These are phyloP conservation scores for Musa troglodytarum DNA, from an alignment of 176 grass and related monocot species.

Conservation along the genomic window DNA sequence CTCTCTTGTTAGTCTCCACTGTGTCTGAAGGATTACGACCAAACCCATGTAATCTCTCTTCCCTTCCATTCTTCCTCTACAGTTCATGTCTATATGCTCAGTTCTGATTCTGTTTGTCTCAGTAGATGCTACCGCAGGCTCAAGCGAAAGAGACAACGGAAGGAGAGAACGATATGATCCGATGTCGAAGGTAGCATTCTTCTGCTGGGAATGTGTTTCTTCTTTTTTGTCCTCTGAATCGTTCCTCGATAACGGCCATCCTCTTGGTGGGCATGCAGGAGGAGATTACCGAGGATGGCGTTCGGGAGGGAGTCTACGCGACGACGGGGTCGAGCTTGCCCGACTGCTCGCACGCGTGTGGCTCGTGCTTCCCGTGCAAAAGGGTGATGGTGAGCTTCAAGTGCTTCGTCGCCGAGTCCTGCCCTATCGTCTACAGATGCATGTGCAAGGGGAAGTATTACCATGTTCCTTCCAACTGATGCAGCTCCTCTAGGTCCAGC, in stretches of 20 bases:
- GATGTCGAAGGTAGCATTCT: background rate
- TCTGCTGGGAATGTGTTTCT: too few relatives aligned
- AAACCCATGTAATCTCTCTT: background rate
- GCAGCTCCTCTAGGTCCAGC: too few relatives aligned
- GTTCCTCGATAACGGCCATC: background rate
- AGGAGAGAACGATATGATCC: background rate
- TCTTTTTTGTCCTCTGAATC: too few relatives aligned
- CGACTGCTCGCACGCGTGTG: slow-evolving; percentile 82
- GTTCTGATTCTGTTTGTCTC: too few relatives aligned
- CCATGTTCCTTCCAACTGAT: slow-evolving; percentile 42
- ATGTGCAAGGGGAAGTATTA: slow-evolving; percentile 83
- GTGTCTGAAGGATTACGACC: background rate
- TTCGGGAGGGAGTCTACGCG: background rate
- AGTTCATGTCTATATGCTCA: too few relatives aligned
- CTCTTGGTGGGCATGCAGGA: background rate
- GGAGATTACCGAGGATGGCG: background rate
- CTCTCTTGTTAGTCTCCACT: background rate
- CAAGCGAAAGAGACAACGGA: background rate
- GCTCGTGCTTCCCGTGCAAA: slow-evolving; percentile 53
- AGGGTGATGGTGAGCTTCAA: slow-evolving; percentile 31
- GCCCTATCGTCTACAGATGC: slow-evolving; percentile 91
- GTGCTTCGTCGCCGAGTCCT: slow-evolving; percentile 69
- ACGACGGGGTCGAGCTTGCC: slow-evolving; percentile 61
- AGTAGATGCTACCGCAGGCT: background rate
- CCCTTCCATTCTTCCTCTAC: too few relatives aligned